Evolutionary conservation across 345 rosid genomes (phyloP), one percentile per base, ranked within the genome.

Genomic region (sweet orange (Citrus sinensis)): DNA sequence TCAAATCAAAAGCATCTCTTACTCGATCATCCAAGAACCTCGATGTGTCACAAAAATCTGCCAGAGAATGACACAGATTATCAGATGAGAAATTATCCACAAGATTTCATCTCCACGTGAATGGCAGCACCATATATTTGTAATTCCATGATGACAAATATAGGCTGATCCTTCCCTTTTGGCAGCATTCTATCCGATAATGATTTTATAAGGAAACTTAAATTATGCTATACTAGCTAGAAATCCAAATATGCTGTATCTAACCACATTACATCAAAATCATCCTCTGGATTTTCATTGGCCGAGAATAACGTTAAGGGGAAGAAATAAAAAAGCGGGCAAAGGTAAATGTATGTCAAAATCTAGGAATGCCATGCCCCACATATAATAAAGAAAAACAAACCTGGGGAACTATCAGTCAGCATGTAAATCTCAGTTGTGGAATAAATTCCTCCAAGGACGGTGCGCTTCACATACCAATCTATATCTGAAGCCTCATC

Each of bases 361-460:
- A 14, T 25, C n/a, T 8, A 25, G 19, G 9, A 4, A 13, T 13
- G 17, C 51, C 19, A 60, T 71, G 34, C 62, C 34, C 56, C 56
- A 60, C 20, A 30, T 7, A 27, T 42, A 56, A 59, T 16, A 67
- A 70, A 69, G 51, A 73, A 42, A 75, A 75, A 73, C 14, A 58
- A 81, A 96, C 98, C 98, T 85, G 93, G 85, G 32, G 98, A 96
- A 82, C 89, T 91, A 81, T 96, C 98, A 1, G 99, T 90, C 76
- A 91, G 90, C 99, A 94, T 94, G 89, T 91, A 96, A 78, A 94
- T 84, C 89, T 96, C 99, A 0, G 99, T 88, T 55, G 98, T 92
- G 20, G 98, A 94, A 89, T 96, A 94, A 79, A 96, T 89, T 27
- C 97, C 99, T 77, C 98, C 99, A 40, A 96, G 90, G 35, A 96